phyloP scores from a whole-genome alignment of 331 rosid species.

The Rosa hybrid region DNA sequence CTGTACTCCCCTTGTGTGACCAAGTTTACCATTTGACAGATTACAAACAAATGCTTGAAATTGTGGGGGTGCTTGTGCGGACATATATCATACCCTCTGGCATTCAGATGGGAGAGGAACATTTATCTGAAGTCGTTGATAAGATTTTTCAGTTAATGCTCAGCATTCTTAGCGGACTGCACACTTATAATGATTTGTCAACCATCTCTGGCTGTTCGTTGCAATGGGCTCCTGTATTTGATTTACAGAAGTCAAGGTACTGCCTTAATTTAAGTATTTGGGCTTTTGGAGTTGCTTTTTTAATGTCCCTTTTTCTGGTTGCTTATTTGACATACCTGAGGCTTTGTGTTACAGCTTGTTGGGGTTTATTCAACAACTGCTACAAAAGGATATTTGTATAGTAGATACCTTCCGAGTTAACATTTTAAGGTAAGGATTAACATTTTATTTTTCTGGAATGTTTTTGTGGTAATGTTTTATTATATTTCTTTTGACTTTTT shows the following conservation, averaged over 20 bases:
- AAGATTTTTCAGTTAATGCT: slow-evolving; percentile 63
- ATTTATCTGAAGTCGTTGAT: slow-evolving; percentile 42
- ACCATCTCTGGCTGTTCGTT: slow-evolving; percentile 58
- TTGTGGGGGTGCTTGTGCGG: slow-evolving; percentile 43
- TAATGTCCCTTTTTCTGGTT: neutral
- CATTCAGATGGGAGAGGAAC: slow-evolving; percentile 41
- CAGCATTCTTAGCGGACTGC: slow-evolving; percentile 67
- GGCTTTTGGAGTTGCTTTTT: slow-evolving; percentile 14
- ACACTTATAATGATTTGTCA: slow-evolving; percentile 36
- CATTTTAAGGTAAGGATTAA: slow-evolving; percentile 60
- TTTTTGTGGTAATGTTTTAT: slow-evolving; percentile 2
- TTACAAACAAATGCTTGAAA: slow-evolving; percentile 58
- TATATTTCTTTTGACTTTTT: slow-evolving; percentile 23
- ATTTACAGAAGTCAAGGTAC: slow-evolving; percentile 57
- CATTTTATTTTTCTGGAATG: slow-evolving; percentile 10
- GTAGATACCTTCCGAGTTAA: slow-evolving; percentile 46
- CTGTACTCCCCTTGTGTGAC: slow-evolving; percentile 17
- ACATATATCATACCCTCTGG: slow-evolving; percentile 44
- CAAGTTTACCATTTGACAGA: slow-evolving; percentile 48
- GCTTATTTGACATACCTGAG: slow-evolving; percentile 24
- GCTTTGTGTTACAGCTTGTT: slow-evolving; percentile 62
- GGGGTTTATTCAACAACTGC: slow-evolving; percentile 55
- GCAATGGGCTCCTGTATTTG: slow-evolving; percentile 82
- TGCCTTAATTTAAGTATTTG: slow-evolving; percentile 20
- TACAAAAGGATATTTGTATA: slow-evolving; percentile 50